Base-by-base conservation (phyloP, 1,284 basidiomycete species). In the Acaromyces ingoldii region DNA sequence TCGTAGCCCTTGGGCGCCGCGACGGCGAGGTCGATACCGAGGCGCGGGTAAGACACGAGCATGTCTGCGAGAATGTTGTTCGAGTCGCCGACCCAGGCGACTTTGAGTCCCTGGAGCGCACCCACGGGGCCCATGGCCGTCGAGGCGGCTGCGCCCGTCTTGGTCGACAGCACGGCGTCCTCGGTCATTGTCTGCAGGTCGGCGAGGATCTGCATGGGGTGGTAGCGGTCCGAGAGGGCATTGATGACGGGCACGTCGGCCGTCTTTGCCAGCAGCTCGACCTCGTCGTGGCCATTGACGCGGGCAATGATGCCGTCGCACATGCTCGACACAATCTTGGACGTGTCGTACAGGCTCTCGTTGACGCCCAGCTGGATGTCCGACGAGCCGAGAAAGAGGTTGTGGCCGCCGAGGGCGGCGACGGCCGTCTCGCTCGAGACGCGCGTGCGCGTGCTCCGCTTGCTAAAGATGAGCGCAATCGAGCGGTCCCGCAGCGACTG, bases 341-440 rank as follows among this genome's bases (percentile, higher is more conserved):
- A 87, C 0, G 88, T 85, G 78, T 98, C 95, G 44, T 87, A 81
- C 17, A 85, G 76, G 37, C 80, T 85, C 81, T 98, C 93, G 76
- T 97, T 98, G 29, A 97, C 92, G 49, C 93, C 93, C 28, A 98
- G 80, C 72, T 98, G 93, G 55, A 97, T 95, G 75, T 98, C 93
- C 1, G 87, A 84, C 37, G 79, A 80, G 2, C 91, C 89, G n/a
- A 98, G 80, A 78, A 97, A 98, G 64, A 97, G 81, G 0, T 91
- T 84, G n/a, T 86, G 84, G 2, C 92, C 93, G 24, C 78, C 77
- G 54, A 74, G 49, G 0, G 53, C 26, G n/a, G 47, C 49, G 4
- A 65, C 43, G 34, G 52, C 57, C 0, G 89, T 91, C 78, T 98
- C 95, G 17, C 86, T 86, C 1, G 90, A 84, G 9, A 98, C 79